phyloP scores from a whole-genome alignment of 2,329 filamentous ascomycete species.

The Metarhizium humberi region DNA sequence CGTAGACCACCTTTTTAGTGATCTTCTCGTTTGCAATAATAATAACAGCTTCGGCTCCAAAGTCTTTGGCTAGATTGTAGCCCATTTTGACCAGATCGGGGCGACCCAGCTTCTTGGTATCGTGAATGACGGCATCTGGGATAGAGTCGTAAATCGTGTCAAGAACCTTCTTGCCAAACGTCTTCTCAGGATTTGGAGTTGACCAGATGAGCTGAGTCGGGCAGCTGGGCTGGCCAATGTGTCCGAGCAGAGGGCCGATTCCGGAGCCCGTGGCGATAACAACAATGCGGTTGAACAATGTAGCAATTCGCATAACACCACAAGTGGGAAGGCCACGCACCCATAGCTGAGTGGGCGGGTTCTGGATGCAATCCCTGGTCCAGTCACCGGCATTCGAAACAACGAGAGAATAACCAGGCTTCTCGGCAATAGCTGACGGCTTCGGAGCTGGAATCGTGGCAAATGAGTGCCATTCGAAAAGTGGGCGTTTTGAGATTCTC shows the following conservation, averaged over 20 bases:
- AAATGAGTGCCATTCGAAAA: constrained; percentile 68
- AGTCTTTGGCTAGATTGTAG: constrained; percentile 45
- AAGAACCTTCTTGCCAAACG: constrained; percentile 51
- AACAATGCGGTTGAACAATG: constrained; percentile 55
- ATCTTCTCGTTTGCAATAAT: constrained; percentile 62
- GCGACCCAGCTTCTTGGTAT: constrained; percentile 51
- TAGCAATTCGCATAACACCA: constrained; percentile 58
- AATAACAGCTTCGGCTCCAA: constrained; percentile 59
- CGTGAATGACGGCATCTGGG: constrained; percentile 54
- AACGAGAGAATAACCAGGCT: constrained; percentile 53
- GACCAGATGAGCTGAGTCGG: constrained; percentile 60
- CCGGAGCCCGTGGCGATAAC: constrained; percentile 65
- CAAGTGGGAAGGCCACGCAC: constrained; percentile 57
- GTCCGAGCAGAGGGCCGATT: constrained; percentile 58
- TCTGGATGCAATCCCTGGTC: constrained; percentile 55
- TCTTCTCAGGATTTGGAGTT: constrained; percentile 49
- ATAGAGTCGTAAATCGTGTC: constrained; percentile 47
- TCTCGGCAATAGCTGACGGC: constrained; percentile 13
- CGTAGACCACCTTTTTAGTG: constrained; percentile 60
- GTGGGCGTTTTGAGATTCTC: constrained; percentile 52
- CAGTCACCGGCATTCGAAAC: constrained; percentile 69
- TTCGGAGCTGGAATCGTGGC: constrained; percentile 58
- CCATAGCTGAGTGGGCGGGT: constrained; percentile 54
- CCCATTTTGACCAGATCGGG: constrained; percentile 44
- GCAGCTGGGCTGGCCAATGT: constrained; percentile 40